phyloP scores from a whole-genome alignment of 2,329 filamentous ascomycete species.

The Sporothrix mexicana region DNA sequence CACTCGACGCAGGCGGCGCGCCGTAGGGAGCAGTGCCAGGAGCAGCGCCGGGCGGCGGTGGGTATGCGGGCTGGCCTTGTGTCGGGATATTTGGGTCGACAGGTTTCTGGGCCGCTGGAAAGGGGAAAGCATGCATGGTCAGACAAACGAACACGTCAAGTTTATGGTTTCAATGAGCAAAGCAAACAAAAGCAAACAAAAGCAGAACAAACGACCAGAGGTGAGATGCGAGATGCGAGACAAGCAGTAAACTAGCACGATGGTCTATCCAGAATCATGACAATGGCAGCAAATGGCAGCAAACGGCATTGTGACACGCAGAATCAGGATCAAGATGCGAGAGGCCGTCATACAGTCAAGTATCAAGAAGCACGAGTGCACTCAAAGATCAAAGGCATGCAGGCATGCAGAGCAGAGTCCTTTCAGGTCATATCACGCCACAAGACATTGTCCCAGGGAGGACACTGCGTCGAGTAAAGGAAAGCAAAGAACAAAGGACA shows the following conservation, averaged over 20 bases:
- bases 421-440: constrained; percentile 10
- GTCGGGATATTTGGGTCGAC: constrained; percentile 33
- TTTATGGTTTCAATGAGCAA: neutral
- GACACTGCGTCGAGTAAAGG: no score
- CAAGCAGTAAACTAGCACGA: neutral
- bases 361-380: neutral
- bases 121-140: constrained; percentile 32
- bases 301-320: constrained; percentile 3
- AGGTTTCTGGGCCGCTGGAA: constrained; percentile 39
- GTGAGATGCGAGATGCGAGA: no score
- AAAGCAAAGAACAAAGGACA: neutral
- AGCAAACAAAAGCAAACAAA: neutral
- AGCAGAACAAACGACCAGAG: no score
- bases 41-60: constrained; percentile 37
- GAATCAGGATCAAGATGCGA: neutral
- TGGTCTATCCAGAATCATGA: neutral
- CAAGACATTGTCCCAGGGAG: neutral
- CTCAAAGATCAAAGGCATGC: neutral
- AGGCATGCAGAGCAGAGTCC: constrained; percentile 2
- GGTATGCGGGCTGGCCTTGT: constrained; percentile 35
- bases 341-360: neutral
- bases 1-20: constrained; percentile 32
- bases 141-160: constrained; percentile 30
- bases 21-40: constrained; percentile 30
- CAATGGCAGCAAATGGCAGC: constrained; percentile 21